Evolutionary conservation across 768 basidiomycete genomes (phyloP).

Genomic region (Trametes punicea): DNA sequence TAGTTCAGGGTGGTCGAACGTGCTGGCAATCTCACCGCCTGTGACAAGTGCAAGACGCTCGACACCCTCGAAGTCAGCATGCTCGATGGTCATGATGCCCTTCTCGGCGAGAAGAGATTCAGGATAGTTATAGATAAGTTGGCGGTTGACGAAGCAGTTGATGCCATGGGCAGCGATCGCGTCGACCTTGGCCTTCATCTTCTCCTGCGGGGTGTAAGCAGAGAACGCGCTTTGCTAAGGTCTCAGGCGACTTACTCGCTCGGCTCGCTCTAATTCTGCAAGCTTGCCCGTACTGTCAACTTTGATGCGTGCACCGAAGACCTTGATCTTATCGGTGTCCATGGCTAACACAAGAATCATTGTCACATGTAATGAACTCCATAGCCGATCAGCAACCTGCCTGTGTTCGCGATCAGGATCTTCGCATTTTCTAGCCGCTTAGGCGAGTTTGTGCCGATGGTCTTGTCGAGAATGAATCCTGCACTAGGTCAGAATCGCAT

Average conservation of each 20-base stretch:
- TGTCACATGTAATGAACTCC: not conserved
- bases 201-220: slow-evolving; percentile 63
- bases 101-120: slow-evolving; percentile 93
- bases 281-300: slow-evolving; percentile 96
- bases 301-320: slow-evolving; percentile 94
- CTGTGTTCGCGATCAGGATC: slow-evolving; percentile 97
- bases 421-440: slow-evolving; percentile 93
- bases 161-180: slow-evolving; percentile 92
- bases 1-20: slow-evolving; percentile 89
- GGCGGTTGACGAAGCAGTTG: slow-evolving; percentile 96
- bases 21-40: slow-evolving; percentile 95
- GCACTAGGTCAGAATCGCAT: not conserved
- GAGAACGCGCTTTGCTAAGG: not conserved
- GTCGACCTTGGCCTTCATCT: slow-evolving; percentile 99
- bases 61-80: slow-evolving; percentile 98
- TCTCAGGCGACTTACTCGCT: slow-evolving; percentile 51
- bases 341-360: slow-evolving; percentile 58
- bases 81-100: slow-evolving; percentile 95
- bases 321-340: slow-evolving; percentile 99
- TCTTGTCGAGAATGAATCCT: slow-evolving; percentile 98
- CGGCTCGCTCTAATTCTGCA: slow-evolving; percentile 96
- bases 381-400: slow-evolving; percentile 53
- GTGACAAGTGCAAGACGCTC: slow-evolving; percentile 94
- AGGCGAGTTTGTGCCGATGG: slow-evolving; percentile 90
- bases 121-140: slow-evolving; percentile 99